A percentile compares a stretch with the other conserved stretches of the same genome.
Evolutionary conservation across 148 eudicot genomes (phyloP).

Genomic region (Chenopodium album): DNA sequence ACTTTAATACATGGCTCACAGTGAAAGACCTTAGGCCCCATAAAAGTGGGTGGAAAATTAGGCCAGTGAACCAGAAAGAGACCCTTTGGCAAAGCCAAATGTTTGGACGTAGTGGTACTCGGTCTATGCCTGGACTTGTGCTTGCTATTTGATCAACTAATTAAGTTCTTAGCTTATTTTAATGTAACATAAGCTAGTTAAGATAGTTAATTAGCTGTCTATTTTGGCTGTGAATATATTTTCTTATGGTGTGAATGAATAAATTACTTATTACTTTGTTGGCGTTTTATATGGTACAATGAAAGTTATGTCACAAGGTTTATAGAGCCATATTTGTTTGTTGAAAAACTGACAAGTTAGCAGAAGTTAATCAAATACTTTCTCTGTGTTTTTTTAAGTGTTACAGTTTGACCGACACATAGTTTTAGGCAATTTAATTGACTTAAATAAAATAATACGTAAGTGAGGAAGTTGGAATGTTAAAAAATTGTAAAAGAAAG

Average conservation of each 20-base stretch:
- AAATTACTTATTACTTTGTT: background rate
- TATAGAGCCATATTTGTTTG: too few species aligned
- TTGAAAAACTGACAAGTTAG: too few species aligned
- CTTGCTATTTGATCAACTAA: slow-evolving; percentile 53
- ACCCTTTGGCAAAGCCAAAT: slow-evolving; percentile 72
- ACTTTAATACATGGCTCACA: slow-evolving; percentile 73
- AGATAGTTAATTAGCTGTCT: background rate
- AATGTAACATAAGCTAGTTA: background rate
- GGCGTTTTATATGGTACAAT: too few species aligned
- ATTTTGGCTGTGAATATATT: background rate
- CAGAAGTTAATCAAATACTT: too few species aligned
- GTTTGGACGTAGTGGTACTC: slow-evolving; percentile 33
- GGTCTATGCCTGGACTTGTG: slow-evolving; percentile 75
- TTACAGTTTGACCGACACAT: too few species aligned
- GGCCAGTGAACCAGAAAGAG: slow-evolving; percentile 6
- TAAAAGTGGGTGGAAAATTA: slow-evolving; percentile 18
- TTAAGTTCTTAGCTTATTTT: background rate
- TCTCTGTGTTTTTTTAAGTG: too few species aligned
- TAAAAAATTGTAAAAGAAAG: too few species aligned
- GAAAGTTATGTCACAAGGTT: too few species aligned
- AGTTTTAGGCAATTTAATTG: too few species aligned
- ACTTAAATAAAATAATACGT: too few species aligned
- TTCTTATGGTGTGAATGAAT: background rate
- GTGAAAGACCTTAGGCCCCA: slow-evolving; percentile 52
- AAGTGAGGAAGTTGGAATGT: too few species aligned